Percentiles rank a stretch among this genome's conserved stretches.
Evolutionary conservation across 768 basidiomycete species (phyloP).

Genomic region (Leccinum fibrillosum): DNA sequence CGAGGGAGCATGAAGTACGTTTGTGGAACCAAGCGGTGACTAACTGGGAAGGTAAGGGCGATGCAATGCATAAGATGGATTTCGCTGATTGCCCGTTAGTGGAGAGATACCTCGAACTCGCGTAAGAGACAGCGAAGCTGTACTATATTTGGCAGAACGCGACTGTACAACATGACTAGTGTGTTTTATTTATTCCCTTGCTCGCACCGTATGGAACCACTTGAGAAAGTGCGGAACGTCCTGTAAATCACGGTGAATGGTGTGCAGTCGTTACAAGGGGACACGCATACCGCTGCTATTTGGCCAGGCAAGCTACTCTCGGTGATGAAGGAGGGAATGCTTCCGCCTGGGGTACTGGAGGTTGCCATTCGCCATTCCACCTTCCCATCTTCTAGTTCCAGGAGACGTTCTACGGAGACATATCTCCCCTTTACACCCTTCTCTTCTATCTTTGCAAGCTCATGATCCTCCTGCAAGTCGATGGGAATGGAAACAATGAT

Average conservation of each 20-base stretch:
- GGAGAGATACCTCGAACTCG: conserved; percentile 83
- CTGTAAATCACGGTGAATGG: conserved; percentile 32
- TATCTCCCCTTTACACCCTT: conserved; percentile 66
- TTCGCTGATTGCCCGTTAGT: conserved; percentile 42
- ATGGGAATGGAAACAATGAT: conserved; percentile 62
- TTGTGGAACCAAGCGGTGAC: conserved; percentile 90
- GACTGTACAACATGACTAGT: neutral
- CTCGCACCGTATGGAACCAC: conserved; percentile 48
- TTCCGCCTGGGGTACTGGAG: conserved; percentile 67
- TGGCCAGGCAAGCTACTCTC: conserved; percentile 59
- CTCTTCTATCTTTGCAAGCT: conserved; percentile 59
- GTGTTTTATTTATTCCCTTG: conserved; percentile 2
- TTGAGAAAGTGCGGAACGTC: conserved; percentile 72
- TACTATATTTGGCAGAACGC: neutral
- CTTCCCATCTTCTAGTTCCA: conserved; percentile 57
- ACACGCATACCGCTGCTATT: conserved; percentile 51
- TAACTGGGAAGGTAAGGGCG: conserved; percentile 80
- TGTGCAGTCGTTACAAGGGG: neutral
- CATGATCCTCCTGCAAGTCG: conserved; percentile 56
- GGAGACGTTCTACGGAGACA: conserved; percentile 63
- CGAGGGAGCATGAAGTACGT: conserved; percentile 87
- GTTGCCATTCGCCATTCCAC: conserved; percentile 83
- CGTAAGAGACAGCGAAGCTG: conserved; percentile 32
- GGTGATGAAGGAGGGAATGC: conserved; percentile 60
- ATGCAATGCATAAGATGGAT: neutral